A percentile compares a stretch with the other conserved stretches of the same genome.
Evolutionary conservation across 306 rosid genomes (phyloP).

Genomic region (Trifolium subterraneum): DNA sequence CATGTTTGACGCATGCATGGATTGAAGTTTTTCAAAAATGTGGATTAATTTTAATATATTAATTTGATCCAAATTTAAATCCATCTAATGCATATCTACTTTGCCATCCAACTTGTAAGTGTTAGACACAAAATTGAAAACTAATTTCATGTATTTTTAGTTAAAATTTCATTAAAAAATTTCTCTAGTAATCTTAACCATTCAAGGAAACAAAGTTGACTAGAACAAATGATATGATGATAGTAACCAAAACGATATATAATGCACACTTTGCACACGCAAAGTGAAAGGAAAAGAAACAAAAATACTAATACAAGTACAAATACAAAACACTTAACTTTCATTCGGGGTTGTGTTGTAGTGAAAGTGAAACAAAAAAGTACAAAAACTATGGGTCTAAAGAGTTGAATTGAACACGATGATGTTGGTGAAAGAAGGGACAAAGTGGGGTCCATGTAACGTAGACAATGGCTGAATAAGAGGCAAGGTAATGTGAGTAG

Average conservation of each 20-base stretch:
- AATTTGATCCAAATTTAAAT: too few species aligned
- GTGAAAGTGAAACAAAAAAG: constrained; percentile 15
- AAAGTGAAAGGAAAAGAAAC: constrained; percentile 7
- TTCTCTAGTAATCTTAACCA: neutral
- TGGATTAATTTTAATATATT: too few species aligned
- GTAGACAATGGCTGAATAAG: constrained; percentile 48
- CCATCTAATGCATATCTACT: too few species aligned
- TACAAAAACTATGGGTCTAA: neutral
- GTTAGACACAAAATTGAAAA: neutral
- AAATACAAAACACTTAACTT: neutral
- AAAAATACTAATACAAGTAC: neutral
- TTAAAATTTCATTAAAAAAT: too few species aligned
- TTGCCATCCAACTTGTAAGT: neutral
- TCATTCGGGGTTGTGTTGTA: neutral
- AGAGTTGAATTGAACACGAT: constrained; percentile 20
- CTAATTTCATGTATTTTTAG: neutral
- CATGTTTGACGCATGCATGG: too few species aligned
- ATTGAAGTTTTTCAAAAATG: too few species aligned
- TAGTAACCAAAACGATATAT: neutral
- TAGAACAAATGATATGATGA: neutral
- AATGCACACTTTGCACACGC: constrained; percentile 22
- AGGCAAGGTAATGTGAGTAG: constrained; percentile 51
- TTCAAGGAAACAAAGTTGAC: constrained; percentile 13
- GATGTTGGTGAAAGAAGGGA: constrained; percentile 48
- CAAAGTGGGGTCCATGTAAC: constrained; percentile 48